These are phyloP conservation scores for Globisporangium cederbergense DNA, from an alignment of 352 stramenopile species.

Conservation along the genomic window DNA sequence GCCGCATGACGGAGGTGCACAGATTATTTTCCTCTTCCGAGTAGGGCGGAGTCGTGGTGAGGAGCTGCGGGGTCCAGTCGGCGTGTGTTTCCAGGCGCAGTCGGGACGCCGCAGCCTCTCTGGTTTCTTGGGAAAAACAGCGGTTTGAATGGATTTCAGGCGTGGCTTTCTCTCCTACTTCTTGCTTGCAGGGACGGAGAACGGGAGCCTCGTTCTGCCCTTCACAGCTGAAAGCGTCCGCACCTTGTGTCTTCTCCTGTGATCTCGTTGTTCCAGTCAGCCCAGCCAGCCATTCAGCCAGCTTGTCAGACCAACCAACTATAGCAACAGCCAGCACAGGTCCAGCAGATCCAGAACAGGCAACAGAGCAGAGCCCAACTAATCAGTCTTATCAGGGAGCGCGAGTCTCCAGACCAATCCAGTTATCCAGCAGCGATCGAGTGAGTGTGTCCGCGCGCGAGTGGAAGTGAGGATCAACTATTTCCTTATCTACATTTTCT, in stretches of 20 bases:
- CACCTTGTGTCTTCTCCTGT: conserved; percentile 3
- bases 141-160: neutral
- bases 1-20: no score
- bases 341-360: neutral
- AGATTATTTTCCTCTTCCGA: no score
- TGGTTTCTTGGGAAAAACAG: conserved; percentile 17
- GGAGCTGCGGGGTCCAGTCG: neutral
- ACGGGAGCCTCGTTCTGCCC: no score
- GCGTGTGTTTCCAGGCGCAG: neutral
- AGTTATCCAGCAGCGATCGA: neutral
- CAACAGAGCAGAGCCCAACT: neutral
- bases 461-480: conserved; percentile 67
- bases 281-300: neutral
- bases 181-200: no score
- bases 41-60: conserved; percentile 10
- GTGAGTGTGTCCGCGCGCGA: conserved; percentile 5
- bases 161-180: conserved; percentile 4
- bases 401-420: neutral
- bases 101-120: neutral
- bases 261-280: conserved; percentile 4
- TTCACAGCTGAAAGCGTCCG: no score
- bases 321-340: neutral
- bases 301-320: neutral
- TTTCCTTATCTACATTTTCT: conserved; percentile 73
- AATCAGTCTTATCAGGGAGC: no score